Evolutionary conservation across 2,329 filamentous ascomycete genomes (phyloP).

Genomic region (Neofusicoccum ribis): DNA sequence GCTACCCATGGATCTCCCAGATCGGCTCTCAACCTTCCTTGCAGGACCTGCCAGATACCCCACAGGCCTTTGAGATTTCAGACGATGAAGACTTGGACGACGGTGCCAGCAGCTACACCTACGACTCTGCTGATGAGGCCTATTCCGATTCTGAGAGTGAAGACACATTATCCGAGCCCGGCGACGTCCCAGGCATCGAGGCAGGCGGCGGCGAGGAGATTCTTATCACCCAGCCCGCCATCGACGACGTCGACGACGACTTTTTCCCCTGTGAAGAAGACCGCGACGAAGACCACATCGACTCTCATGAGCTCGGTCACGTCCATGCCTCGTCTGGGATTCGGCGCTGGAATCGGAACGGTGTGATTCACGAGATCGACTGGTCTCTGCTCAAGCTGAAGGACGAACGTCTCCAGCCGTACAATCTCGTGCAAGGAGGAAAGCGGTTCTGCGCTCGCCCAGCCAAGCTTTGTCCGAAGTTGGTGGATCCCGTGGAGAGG

Average conservation of each 20-base stretch:
- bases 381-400: constrained; percentile 89
- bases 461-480: constrained; percentile 33
- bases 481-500: constrained; percentile 37
- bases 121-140: constrained; percentile 50
- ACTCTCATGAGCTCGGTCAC: constrained; percentile 77
- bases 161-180: constrained; percentile 49
- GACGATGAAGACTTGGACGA: constrained; percentile 51
- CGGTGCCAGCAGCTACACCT: constrained; percentile 7
- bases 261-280: constrained; percentile 79
- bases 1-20: constrained; percentile 37
- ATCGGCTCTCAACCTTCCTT: constrained; percentile 38
- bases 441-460: constrained; percentile 34
- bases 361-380: constrained; percentile 85
- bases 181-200: constrained; percentile 36
- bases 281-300: constrained; percentile 74
- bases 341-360: constrained; percentile 68
- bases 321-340: constrained; percentile 90
- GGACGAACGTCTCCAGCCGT: constrained; percentile 64
- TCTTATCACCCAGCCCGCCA: constrained; percentile 84
- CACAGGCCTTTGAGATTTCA: constrained; percentile 51
- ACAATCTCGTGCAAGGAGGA: constrained; percentile 67
- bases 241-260: constrained; percentile 80
- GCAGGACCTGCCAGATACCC: constrained; percentile 31
- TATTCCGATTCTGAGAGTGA: constrained; percentile 59
- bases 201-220: constrained; percentile 70